Percentiles rank a stretch among this genome's conserved stretches.
phyloP scores from a whole-genome alignment of 495 filamentous ascomycete species.

The Chaetomium cochliodes region DNA sequence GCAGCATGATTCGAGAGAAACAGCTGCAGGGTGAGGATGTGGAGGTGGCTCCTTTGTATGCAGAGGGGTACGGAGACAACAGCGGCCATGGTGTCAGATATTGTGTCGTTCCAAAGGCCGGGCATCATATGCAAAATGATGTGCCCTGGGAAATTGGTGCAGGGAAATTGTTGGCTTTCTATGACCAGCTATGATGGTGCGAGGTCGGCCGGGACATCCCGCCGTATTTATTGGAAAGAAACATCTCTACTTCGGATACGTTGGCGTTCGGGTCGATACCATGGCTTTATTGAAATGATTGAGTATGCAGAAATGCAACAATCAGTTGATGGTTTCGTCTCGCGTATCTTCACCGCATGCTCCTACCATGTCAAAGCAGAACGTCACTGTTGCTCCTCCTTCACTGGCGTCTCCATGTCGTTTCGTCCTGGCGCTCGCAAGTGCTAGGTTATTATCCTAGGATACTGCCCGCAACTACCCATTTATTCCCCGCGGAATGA shows the following conservation, averaged over 20 bases:
- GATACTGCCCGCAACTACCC: too few species aligned
- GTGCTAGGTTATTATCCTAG: too few species aligned
- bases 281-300: background rate
- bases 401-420: too few species aligned
- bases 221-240: background rate
- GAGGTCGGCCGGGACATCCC: background rate
- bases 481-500: too few species aligned
- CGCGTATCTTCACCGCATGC: background rate
- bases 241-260: background rate
- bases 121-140: constrained; percentile 52
- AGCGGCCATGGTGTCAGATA: constrained; percentile 36
- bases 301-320: background rate
- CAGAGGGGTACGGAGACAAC: constrained; percentile 25
- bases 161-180: constrained; percentile 39
- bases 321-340: background rate
- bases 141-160: constrained; percentile 41
- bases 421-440: too few species aligned
- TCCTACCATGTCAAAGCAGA: too few species aligned
- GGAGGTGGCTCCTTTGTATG: constrained; percentile 40
- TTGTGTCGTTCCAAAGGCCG: constrained; percentile 37
- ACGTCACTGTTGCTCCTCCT: too few species aligned
- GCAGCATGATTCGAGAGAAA: constrained; percentile 70
- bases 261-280: background rate
- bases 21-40: constrained; percentile 74
- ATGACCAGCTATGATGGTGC: constrained; percentile 31